These are phyloP conservation scores for Rhypophila decipiens DNA, from an alignment of 495 filamentous ascomycete species.

Conservation along the genomic window DNA sequence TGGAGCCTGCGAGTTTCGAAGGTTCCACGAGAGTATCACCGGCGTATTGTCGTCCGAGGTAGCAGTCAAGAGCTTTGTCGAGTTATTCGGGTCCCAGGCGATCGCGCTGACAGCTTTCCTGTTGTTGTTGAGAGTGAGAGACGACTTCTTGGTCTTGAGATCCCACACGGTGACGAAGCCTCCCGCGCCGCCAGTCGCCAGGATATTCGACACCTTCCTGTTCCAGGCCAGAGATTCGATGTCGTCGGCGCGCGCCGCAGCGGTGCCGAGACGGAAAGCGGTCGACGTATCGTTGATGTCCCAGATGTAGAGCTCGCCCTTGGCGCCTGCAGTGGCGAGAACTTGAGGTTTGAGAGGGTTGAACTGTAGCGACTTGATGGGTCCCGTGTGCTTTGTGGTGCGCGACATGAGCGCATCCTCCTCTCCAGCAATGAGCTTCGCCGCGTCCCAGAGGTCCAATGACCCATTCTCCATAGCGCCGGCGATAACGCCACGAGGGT, in stretches of 20 bases:
- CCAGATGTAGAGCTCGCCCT: constrained; percentile 94
- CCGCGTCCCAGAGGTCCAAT: constrained; percentile 92
- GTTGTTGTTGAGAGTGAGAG: constrained; percentile 90
- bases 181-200: constrained; percentile 88
- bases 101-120: constrained; percentile 92
- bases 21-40: constrained; percentile 85
- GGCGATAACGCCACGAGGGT: constrained; percentile 80
- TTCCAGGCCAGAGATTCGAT: constrained; percentile 97
- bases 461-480: constrained; percentile 94
- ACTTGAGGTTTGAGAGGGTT: constrained; percentile 91
- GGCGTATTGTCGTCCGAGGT: constrained; percentile 89
- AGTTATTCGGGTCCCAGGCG: constrained; percentile 92
- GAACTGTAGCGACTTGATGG: constrained; percentile 95
- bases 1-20: constrained; percentile 92
- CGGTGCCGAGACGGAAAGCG: constrained; percentile 81
- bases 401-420: constrained; percentile 77
- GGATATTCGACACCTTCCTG: constrained; percentile 92
- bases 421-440: constrained; percentile 64
- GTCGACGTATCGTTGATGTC: constrained; percentile 84
- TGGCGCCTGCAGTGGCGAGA: constrained; percentile 84
- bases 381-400: constrained; percentile 85
- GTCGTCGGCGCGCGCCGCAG: constrained; percentile 79
- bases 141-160: constrained; percentile 93
- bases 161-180: constrained; percentile 99
- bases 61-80: constrained; percentile 87